Conservation (phyloP, 1,284 basidiomycete species). For the Pascua sp. region DNA sequence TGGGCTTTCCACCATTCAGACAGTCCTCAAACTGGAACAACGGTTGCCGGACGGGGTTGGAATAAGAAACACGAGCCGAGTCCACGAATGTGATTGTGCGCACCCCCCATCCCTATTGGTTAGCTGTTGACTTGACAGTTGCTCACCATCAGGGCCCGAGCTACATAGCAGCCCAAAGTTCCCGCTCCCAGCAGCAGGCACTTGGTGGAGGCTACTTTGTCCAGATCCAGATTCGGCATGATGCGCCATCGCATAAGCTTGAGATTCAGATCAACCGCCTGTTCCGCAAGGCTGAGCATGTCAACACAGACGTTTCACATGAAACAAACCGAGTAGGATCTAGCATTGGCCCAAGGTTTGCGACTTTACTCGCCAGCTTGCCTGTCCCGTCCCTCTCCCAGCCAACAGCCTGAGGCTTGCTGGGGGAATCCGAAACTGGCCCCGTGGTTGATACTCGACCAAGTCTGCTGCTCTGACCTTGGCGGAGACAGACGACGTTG, state of each 20-base stretch:
- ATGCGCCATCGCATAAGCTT: slow-evolving; percentile 99
- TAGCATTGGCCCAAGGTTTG: slow-evolving; percentile 93
- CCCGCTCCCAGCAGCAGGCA: slow-evolving; percentile 91
- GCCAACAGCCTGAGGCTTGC: slow-evolving; percentile 62
- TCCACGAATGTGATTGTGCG: slow-evolving; percentile 90
- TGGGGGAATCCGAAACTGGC: too few relatives aligned
- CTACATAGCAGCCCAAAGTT: slow-evolving; percentile 94
- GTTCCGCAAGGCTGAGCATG: slow-evolving; percentile 70
- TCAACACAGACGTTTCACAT: slow-evolving; percentile 6
- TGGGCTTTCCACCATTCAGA: slow-evolving; percentile 85
- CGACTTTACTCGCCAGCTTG: slow-evolving; percentile 81
- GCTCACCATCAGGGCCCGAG: slow-evolving; percentile 77
- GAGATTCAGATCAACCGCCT: slow-evolving; percentile 93
- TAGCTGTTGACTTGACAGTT: neutral
- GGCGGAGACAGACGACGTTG: slow-evolving; percentile 72
- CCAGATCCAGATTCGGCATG: slow-evolving; percentile 80
- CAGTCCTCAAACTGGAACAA: slow-evolving; percentile 94
- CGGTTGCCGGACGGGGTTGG: slow-evolving; percentile 94
- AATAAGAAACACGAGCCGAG: slow-evolving; percentile 85
- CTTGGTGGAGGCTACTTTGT: slow-evolving; percentile 72
- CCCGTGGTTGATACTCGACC: slow-evolving; percentile 9
- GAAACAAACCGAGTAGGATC: slow-evolving; percentile 64
- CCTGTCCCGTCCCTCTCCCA: slow-evolving; percentile 90
- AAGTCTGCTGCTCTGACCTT: slow-evolving; percentile 25
- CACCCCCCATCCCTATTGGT: slow-evolving; percentile 82